Percentiles rank a stretch among this genome's conserved stretches.
Conservation (phyloP, 306 rosid species). For the Prunus padus region DNA sequence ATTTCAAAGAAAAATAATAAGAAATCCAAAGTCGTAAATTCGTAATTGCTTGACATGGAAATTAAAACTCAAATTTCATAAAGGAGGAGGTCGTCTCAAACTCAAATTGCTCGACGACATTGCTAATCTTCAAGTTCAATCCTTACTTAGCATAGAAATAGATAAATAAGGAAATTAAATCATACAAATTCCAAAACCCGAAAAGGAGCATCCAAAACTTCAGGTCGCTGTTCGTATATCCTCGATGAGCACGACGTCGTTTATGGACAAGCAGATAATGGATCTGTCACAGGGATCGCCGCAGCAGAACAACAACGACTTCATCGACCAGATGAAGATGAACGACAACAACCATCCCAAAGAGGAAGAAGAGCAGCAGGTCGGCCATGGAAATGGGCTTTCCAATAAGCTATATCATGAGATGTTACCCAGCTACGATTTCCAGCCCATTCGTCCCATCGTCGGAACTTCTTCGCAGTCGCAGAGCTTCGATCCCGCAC, state of each 20-base stretch:
- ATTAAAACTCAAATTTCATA: too few species aligned
- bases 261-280: conserved; percentile 91
- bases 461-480: conserved; percentile 32
- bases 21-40: not conserved
- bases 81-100: too few species aligned
- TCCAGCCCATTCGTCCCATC: conserved; percentile 74
- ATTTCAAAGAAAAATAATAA: not conserved
- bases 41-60: too few species aligned
- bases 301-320: conserved; percentile 43
- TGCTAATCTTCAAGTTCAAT: not conserved
- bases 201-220: not conserved
- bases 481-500: conserved; percentile 40
- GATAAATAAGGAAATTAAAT: too few species aligned
- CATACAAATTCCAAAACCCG: not conserved
- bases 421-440: conserved; percentile 78
- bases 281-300: conserved; percentile 63
- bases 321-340: conserved; percentile 51
- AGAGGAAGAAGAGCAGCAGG: conserved; percentile 32
- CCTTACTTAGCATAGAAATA: too few species aligned
- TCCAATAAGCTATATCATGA: conserved; percentile 37
- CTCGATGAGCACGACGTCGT: conserved; percentile 77
- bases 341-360: conserved; percentile 25
- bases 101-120: too few species aligned
- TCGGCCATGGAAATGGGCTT: conserved; percentile 37
- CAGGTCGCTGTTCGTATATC: not conserved